Base-by-base conservation (phyloP, 345 rosid genomes). In the Sapria himalayana region DNA sequence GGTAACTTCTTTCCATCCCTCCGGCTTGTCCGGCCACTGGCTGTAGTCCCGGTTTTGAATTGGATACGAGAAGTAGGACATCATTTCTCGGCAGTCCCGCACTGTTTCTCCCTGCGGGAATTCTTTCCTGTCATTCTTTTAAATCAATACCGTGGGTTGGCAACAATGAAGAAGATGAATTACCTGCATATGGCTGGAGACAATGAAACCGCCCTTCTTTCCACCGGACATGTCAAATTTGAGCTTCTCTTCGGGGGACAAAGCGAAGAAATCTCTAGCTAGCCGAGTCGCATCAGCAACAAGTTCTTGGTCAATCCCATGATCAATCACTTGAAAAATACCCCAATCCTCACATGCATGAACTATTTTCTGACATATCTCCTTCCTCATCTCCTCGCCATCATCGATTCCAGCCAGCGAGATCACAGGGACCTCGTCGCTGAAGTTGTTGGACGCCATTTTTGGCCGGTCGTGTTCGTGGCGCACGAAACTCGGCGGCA, bases 271-370 rank as follows among this genome's bases (percentile, higher is more conserved):
- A 44, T 82, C 84, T 7, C 49, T 64, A 18, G 98, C 94, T 4
- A 74, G 71, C 22, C 67, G 41, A n/a, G 75, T 71, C 94, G 81
- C 81, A 4, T 73, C 74, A 0, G 61, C 23, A 5, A 81, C 46
- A 17, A 81, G 59, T 29, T 53, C 52, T 1, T 63, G 19, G n/a
- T 81, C 89, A 6, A 86, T 64, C 0, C 97, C 94, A 11, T 86
- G 94, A 51, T 86, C 97, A 7, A 78, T 57, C 20, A 81, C 89
- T 48, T 86, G 97, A 29, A 86, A 86, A 33, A 86, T 15, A 0
- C 97, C 97, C 97, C 97, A 86, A 2, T 76, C 67, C 66, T 86
- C 97, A 9, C 97, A 86, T 1, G 98, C 98, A 38, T 68, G 74
- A 0, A 89, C 94, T 22, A 86, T 86, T 50, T 78, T 55, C 49